Percentiles rank a stretch among this genome's conserved stretches.
Evolutionary conservation across 345 rosid genomes (phyloP).

Genomic region (Trapa bicornis): DNA sequence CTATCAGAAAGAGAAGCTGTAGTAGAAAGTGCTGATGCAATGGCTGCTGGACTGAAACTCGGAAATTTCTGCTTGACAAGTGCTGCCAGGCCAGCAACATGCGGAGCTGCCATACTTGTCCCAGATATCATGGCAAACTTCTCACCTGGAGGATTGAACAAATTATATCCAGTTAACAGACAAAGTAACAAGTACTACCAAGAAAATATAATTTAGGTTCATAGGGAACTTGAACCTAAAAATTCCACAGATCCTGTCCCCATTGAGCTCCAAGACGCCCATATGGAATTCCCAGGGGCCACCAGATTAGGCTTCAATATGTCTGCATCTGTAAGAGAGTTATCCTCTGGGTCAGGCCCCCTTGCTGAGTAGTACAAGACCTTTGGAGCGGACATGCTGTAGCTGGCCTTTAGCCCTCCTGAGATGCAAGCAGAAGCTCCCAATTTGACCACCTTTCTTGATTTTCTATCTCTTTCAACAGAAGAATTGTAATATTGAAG

Average conservation of each 20-base stretch:
- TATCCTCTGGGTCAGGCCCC: slow-evolving; percentile 95
- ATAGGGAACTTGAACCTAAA: slow-evolving; percentile 33
- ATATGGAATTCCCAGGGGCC: slow-evolving; percentile 85
- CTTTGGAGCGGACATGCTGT: slow-evolving; percentile 62
- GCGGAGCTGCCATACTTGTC: slow-evolving; percentile 99
- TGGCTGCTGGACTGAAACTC: slow-evolving; percentile 66
- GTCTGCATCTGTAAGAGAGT: slow-evolving; percentile 53
- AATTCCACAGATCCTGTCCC: slow-evolving; percentile 85
- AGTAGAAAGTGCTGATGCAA: slow-evolving; percentile 86
- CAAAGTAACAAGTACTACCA: not conserved
- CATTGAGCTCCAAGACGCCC: slow-evolving; percentile 96
- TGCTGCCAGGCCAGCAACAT: slow-evolving; percentile 88
- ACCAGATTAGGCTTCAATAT: slow-evolving; percentile 80
- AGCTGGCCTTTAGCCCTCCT: slow-evolving; percentile 76
- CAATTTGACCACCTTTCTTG: slow-evolving; percentile 39
- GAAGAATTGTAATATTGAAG: slow-evolving; percentile 81
- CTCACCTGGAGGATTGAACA: slow-evolving; percentile 43
- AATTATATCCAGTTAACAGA: too few relatives aligned
- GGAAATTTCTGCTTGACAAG: slow-evolving; percentile 71
- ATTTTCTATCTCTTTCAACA: slow-evolving; percentile 36
- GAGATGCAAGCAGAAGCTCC: slow-evolving; percentile 63
- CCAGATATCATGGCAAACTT: slow-evolving; percentile 92
- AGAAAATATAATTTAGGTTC: not conserved
- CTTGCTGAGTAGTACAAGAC: slow-evolving; percentile 88
- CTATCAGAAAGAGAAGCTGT: slow-evolving; percentile 52